These are phyloP conservation scores for Exophiala phaeomuriformis DNA, from an alignment of 2,329 filamentous ascomycete genomes.

Conservation along the genomic window DNA sequence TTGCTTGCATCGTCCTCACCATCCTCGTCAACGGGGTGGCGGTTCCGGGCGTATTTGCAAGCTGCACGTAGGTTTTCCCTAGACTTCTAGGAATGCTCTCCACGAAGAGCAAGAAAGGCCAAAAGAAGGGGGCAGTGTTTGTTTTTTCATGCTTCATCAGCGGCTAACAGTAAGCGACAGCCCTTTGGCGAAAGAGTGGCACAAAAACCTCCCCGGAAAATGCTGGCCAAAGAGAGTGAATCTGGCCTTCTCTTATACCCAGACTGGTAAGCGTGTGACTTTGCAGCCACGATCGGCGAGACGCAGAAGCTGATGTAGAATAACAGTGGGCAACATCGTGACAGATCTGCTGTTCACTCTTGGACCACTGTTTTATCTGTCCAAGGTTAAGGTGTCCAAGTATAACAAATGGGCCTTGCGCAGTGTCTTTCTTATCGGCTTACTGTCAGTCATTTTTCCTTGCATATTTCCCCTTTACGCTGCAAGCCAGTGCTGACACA, in stretches of 20 bases:
- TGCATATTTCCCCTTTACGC: not conserved
- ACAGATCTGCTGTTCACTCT: slow-evolving; percentile 8
- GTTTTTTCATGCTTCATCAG: too few relatives aligned
- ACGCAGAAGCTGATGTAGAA: not conserved
- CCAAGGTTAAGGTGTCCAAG: slow-evolving; percentile 3
- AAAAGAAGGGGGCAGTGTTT: too few relatives aligned
- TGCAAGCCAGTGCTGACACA: not conserved
- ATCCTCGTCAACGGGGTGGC: slow-evolving; percentile 1
- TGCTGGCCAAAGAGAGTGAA: slow-evolving; percentile 1
- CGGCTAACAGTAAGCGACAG: not conserved
- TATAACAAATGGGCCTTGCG: slow-evolving; percentile 8
- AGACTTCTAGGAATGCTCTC: too few relatives aligned
- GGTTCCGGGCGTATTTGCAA: not conserved
- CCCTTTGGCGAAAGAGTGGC: not conserved
- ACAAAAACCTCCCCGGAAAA: not conserved
- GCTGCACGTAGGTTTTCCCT: not conserved
- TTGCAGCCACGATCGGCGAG: too few relatives aligned
- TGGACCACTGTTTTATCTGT: slow-evolving; percentile 4
- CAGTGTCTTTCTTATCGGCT: slow-evolving; percentile 4
- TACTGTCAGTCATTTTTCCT: not conserved
- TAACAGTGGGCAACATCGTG: slow-evolving; percentile 1
- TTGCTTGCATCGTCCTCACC: slow-evolving; percentile 1
- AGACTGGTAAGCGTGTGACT: not conserved
- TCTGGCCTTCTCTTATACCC: slow-evolving; percentile 1
- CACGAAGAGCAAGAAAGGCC: too few relatives aligned